phyloP scores from a whole-genome alignment of 805 yeast species.

The Candida peoriensis region DNA sequence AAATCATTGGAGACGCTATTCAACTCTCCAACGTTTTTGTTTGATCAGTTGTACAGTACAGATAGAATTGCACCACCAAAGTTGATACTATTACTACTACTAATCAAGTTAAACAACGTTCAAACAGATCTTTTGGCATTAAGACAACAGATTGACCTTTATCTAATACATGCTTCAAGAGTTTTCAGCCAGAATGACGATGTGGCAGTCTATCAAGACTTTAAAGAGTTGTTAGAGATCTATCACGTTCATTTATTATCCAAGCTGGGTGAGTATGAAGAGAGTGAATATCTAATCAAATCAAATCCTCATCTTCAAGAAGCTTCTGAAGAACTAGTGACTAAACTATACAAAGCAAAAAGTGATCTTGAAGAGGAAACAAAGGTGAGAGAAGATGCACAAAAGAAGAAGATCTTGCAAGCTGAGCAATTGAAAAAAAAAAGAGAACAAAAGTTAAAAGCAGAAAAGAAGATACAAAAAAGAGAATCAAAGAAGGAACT shows the following conservation, averaged over 20 bases:
- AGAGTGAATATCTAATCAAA: constrained; percentile 18
- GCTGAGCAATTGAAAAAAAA: constrained; percentile 5
- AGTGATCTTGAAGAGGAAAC: constrained; percentile 10
- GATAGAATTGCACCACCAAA: constrained; percentile 16
- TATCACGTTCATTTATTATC: constrained; percentile 20
- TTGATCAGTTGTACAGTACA: constrained; percentile 10
- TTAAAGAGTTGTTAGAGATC: constrained; percentile 18
- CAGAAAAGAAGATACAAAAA: constrained; percentile 6
- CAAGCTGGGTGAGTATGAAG: constrained; percentile 16
- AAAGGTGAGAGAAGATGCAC: constrained; percentile 7
- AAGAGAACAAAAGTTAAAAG: constrained; percentile 13
- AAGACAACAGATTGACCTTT: constrained; percentile 18
- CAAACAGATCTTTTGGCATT: constrained; percentile 12
- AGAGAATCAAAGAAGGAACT: constrained; percentile 1
- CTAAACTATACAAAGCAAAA: constrained; percentile 9
- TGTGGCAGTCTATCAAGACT: constrained; percentile 6
- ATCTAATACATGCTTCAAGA: constrained; percentile 12
- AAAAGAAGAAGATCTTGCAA: constrained; percentile 9
- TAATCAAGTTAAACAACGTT: constrained; percentile 21
- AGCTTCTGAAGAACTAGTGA: constrained; percentile 10
- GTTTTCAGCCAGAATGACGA: constrained; percentile 2
- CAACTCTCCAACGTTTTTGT: constrained; percentile 10
- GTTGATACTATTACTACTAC: constrained; percentile 14
- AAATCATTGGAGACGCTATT: constrained; percentile 5
- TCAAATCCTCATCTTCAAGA: constrained; percentile 14